Conservation (phyloP, 768 basidiomycete genomes). For the Ramaria sp. region DNA sequence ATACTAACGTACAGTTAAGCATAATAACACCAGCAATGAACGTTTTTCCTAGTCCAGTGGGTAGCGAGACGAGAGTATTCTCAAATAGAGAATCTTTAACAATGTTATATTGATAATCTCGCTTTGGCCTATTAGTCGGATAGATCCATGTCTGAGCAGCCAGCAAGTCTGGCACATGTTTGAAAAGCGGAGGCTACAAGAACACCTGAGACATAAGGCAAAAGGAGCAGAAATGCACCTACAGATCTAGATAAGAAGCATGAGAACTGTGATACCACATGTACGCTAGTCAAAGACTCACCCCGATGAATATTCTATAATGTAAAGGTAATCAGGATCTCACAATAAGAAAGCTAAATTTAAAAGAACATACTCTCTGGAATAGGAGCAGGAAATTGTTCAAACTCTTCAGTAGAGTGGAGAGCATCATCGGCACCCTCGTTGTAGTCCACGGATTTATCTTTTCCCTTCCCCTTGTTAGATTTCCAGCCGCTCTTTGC, state of each 20-base stretch:
- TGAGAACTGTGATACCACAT: slow-evolving; percentile 7
- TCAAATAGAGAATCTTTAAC: slow-evolving; percentile 77
- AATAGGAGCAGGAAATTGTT: slow-evolving; percentile 74
- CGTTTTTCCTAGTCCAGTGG: slow-evolving; percentile 95
- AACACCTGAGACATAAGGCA: not conserved
- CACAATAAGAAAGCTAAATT: not conserved
- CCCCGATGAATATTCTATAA: slow-evolving; percentile 34
- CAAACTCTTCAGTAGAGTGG: slow-evolving; percentile 59
- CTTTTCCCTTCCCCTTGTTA: slow-evolving; percentile 44
- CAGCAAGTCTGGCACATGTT: slow-evolving; percentile 62
- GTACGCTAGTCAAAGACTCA: slow-evolving; percentile 26
- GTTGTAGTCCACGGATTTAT: slow-evolving; percentile 24
- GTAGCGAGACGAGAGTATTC: slow-evolving; percentile 88
- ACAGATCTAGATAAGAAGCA: not conserved
- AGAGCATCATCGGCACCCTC: slow-evolving; percentile 37
- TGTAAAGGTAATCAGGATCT: not conserved
- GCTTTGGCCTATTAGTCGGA: slow-evolving; percentile 77
- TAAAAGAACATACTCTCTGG: not conserved
- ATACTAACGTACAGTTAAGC: slow-evolving; percentile 67
- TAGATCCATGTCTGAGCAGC: slow-evolving; percentile 84
- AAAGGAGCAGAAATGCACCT: not conserved
- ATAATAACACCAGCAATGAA: slow-evolving; percentile 96
- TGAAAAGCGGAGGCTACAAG: slow-evolving; percentile 62
- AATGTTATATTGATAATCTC: slow-evolving; percentile 94
- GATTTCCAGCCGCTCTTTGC: slow-evolving; percentile 63